Percentiles rank a stretch among this genome's conserved stretches.
These are phyloP conservation scores for Neofusicoccum ribis DNA, from an alignment of 2,329 filamentous ascomycete genomes.

Conservation along the genomic window DNA sequence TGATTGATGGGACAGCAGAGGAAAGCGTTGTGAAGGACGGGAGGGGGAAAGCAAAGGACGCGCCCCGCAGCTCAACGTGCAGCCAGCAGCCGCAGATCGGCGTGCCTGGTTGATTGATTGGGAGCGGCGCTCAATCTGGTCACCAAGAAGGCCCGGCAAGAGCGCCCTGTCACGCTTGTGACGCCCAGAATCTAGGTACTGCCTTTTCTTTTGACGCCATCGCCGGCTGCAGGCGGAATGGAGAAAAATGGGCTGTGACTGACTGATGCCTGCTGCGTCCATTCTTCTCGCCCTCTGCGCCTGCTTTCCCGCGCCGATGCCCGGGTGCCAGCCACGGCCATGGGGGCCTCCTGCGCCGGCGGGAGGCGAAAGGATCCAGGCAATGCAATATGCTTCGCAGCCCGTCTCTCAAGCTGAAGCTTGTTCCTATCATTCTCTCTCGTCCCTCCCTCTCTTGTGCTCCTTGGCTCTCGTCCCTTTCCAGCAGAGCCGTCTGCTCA, in stretches of 20 bases:
- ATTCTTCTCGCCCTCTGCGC: neutral
- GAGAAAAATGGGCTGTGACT: neutral
- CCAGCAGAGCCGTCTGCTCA: neutral
- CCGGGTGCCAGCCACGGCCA: neutral
- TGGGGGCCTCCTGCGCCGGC: neutral
- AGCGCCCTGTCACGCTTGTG: too few relatives aligned
- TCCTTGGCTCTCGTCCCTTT: neutral
- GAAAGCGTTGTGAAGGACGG: too few relatives aligned
- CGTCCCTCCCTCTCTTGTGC: neutral
- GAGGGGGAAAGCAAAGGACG: neutral
- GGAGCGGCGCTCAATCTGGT: neutral
- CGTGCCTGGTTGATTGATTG: neutral
- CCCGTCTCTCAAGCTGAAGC: neutral
- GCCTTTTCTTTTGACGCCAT: too few relatives aligned
- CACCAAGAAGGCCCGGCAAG: neutral
- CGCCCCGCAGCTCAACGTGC: neutral
- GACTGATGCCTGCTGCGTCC: constrained; percentile 1
- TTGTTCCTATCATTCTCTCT: neutral
- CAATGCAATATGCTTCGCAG: neutral
- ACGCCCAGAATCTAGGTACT: neutral
- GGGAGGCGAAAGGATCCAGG: neutral
- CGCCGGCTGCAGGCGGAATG: neutral
- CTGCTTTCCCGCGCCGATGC: neutral
- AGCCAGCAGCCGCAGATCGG: neutral
- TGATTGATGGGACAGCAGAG: too few relatives aligned